A percentile compares a stretch with the other conserved stretches of the same genome.
phyloP scores from a whole-genome alignment of 164 flowering plant species.

The Chimonanthus praecox region DNA sequence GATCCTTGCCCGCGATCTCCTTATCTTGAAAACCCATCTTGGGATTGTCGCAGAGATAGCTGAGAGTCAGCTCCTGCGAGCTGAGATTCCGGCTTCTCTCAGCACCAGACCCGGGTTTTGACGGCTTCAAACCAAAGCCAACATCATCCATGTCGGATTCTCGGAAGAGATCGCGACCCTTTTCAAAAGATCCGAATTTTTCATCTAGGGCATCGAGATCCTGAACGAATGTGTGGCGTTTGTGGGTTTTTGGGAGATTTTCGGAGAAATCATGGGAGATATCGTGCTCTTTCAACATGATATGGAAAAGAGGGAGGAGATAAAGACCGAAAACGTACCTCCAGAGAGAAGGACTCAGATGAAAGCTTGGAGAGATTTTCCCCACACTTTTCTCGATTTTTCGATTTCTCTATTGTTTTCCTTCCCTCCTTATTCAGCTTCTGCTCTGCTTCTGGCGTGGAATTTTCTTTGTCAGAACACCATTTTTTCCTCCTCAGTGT shows the following conservation, averaged over 20 bases:
- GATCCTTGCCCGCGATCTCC: constrained; percentile 30
- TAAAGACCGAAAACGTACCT: background rate
- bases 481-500: background rate
- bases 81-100: constrained; percentile 31
- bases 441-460: background rate
- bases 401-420: background rate
- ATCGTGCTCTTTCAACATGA: constrained; percentile 2
- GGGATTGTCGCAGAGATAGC: constrained; percentile 74
- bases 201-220: constrained; percentile 6
- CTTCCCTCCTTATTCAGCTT: background rate
- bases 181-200: constrained; percentile 2
- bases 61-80: constrained; percentile 71
- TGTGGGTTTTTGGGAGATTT: background rate
- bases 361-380: background rate
- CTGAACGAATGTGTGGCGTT: background rate
- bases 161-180: constrained; percentile 5
- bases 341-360: background rate
- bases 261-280: background rate
- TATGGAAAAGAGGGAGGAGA: background rate
- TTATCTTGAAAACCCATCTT: constrained; percentile 43
- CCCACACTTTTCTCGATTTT: background rate
- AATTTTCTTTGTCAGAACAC: background rate
- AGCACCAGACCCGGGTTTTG: background rate
- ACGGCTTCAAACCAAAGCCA: background rate
- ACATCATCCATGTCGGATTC: constrained; percentile 4